Evolutionary conservation across 768 basidiomycete species (phyloP).

Genomic region (Tylopilus felleus): DNA sequence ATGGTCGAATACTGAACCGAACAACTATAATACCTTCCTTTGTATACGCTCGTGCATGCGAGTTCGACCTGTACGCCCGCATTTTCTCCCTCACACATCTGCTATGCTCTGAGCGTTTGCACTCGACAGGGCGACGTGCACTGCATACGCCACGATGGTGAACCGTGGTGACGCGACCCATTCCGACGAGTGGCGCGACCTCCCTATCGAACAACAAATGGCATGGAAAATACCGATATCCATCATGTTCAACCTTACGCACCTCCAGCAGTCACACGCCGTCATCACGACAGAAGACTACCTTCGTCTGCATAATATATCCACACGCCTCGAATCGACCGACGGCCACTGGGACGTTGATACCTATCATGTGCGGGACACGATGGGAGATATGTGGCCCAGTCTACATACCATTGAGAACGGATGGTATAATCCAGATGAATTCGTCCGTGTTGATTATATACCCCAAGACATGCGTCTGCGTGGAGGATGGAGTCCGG

Average conservation of each 20-base stretch:
- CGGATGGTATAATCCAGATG: constrained; percentile 35
- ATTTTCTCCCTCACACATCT: background rate
- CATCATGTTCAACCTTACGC: constrained; percentile 43
- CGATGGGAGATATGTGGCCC: constrained; percentile 16
- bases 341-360: constrained; percentile 38
- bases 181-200: constrained; percentile 38
- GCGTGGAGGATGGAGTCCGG: constrained; percentile 30
- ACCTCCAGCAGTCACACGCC: constrained; percentile 34
- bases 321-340: constrained; percentile 31
- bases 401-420: constrained; percentile 37
- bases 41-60: constrained; percentile 46
- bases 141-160: constrained; percentile 42
- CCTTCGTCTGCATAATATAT: constrained; percentile 38
- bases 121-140: constrained; percentile 31
- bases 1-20: constrained; percentile 41
- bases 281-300: constrained; percentile 42
- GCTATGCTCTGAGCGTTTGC: background rate
- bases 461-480: constrained; percentile 31
- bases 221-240: constrained; percentile 34
- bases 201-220: constrained; percentile 37
- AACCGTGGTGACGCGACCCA: constrained; percentile 42
- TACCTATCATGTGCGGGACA: constrained; percentile 30
- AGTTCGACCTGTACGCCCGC: constrained; percentile 31
- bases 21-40: constrained; percentile 45
- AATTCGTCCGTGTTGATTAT: constrained; percentile 36